Conservation (phyloP, 2,329 filamentous ascomycete species). For the Coniochaeta sp. region DNA sequence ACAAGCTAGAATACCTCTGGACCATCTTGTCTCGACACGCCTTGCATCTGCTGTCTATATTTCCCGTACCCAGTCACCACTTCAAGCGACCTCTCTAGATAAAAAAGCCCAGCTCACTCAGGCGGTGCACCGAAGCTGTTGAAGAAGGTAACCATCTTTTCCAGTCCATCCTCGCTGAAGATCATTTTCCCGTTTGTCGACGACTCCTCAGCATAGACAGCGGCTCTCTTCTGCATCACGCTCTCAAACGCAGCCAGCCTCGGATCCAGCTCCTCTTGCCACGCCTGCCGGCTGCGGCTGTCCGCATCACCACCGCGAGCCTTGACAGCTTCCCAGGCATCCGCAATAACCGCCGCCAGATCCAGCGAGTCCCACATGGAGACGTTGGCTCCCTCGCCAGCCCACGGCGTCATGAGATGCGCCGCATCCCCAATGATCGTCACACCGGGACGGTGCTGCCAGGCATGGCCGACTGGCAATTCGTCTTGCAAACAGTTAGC, state of each 20-base stretch:
- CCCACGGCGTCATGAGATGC: conserved; percentile 43
- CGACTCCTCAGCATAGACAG: conserved; percentile 8
- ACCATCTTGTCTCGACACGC: neutral
- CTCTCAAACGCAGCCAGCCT: conserved; percentile 16
- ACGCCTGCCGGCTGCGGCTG: conserved; percentile 1
- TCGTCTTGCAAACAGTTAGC: conserved; percentile 6
- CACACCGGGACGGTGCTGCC: conserved; percentile 30
- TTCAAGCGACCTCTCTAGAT: too few relatives aligned
- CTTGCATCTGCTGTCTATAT: neutral
- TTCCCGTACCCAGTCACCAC: neutral
- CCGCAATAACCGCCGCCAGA: conserved; percentile 25
- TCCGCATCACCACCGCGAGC: conserved; percentile 1
- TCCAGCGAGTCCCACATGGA: conserved; percentile 43
- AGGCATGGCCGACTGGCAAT: conserved; percentile 33
- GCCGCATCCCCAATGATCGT: conserved; percentile 48
- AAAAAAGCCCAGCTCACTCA: neutral
- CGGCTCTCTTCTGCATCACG: conserved; percentile 9
- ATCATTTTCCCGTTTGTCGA: conserved; percentile 6
- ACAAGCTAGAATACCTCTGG: neutral
- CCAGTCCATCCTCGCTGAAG: conserved; percentile 8
- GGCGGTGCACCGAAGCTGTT: neutral
- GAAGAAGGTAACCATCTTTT: conserved; percentile 5
- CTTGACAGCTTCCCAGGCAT: conserved; percentile 1
- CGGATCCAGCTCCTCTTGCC: conserved; percentile 10
- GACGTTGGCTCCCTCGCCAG: conserved; percentile 46